Base-by-base conservation (phyloP, 257 asterid genomes). In the Catharanthus roseus region DNA sequence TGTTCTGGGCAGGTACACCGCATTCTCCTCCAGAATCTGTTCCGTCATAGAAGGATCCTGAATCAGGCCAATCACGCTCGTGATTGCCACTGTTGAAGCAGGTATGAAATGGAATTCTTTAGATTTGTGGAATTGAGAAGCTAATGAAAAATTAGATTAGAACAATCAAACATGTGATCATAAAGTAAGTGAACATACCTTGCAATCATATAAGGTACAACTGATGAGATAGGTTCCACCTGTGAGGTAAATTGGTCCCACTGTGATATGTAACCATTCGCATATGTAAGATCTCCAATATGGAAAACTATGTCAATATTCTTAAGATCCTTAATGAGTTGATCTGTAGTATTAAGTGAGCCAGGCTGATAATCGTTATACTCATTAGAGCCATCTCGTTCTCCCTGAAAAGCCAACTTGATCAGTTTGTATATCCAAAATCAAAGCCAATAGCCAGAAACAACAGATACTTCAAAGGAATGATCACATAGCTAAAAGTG, bases 191-290 rank as follows among this genome's bases (percentile, higher is more conserved):
- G 23, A 62, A 23, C 44, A 8, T 3, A 93, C 97, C 98, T 93
- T n/a, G 89, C 96, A 12, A 88, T 83, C 98, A 93, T 93, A 71
- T 87, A 93, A 10, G 98, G 88, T 67, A 84, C 86, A 3, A 85
- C 78, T 26, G 98, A 93, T 49, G 96, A 85, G 74, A 93, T 85
- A 68, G 95, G 95, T 68, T 85, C 96, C 72, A 89, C 87, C 79
- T 90, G 96, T 38, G 97, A 86, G 1, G 98, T 93, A 77, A 93
- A 93, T 68, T 93, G 97, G 75, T 93, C 98, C 98, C 98, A 93
- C 51, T 86, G 90, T 29, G 88, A 84, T 41, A 84, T 56, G 68
- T 84, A 84, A 33, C 88, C 88, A 69, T 84, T 84, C 23, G 90
- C 85, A 51, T 83, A 86, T 9, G 88, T 56, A 3, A 80, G 68